phyloP scores from a whole-genome alignment of 2,329 filamentous ascomycete species.

The Colletotrichum higginsianum region DNA sequence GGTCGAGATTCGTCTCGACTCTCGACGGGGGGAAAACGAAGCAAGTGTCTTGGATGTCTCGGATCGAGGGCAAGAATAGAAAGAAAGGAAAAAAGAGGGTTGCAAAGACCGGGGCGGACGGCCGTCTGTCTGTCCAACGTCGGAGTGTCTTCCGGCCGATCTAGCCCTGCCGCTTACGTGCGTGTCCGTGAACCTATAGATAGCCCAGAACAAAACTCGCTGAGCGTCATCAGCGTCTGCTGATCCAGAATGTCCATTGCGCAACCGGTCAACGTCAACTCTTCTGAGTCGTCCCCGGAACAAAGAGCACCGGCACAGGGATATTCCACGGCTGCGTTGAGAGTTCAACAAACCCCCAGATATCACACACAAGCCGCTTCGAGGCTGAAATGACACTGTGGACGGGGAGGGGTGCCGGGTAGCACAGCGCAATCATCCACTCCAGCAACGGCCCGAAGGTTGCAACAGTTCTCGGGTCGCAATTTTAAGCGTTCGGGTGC shows the following conservation, averaged over 20 bases:
- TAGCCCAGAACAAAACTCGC: not conserved
- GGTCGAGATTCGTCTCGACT: not conserved
- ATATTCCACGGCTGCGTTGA: not conserved
- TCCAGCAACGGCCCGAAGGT: not conserved
- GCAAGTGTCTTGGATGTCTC: constrained; percentile 4
- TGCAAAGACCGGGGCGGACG: no score
- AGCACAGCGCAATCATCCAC: not conserved
- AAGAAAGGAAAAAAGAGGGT: not conserved
- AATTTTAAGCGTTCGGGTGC: constrained; percentile 15
- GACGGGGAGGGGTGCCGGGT: not conserved
- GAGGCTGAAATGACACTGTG: not conserved
- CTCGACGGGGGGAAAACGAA: not conserved
- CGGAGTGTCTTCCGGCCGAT: not conserved
- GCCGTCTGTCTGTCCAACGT: not conserved
- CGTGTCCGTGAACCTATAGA: not conserved
- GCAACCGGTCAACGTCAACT: not conserved
- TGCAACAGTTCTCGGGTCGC: not conserved
- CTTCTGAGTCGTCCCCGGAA: not conserved
- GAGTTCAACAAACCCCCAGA: no score
- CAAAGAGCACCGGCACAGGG: not conserved
- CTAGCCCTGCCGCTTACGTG: not conserved
- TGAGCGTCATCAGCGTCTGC: not conserved
- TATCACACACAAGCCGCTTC: not conserved
- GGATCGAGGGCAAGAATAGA: not conserved
- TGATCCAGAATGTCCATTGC: not conserved